Percentiles rank a stretch among this genome's conserved stretches.
Evolutionary conservation across 1,139 yeast genomes (phyloP).

Genomic region (Hemisphaericaspora subhashii): DNA sequence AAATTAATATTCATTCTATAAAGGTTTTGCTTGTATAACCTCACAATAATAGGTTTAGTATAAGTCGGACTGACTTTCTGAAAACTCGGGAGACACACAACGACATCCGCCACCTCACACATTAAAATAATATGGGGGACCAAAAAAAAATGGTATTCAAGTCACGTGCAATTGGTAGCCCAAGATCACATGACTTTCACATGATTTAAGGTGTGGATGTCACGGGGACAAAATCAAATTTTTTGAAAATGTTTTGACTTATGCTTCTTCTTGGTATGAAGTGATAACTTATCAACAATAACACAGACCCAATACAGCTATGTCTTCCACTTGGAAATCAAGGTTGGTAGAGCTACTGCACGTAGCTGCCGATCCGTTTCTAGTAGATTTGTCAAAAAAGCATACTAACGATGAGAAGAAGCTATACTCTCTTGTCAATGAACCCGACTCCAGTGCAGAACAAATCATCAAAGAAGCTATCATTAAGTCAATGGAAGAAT

Average conservation of each 20-base stretch:
- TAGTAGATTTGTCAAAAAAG: constrained; percentile 10
- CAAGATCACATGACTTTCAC: constrained; percentile 2
- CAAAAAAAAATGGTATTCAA: not conserved
- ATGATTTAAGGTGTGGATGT: constrained; percentile 5
- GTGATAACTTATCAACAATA: not conserved
- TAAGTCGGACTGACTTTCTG: no score
- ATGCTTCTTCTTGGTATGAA: no score
- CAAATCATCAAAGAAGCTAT: constrained; percentile 14
- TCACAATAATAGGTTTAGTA: no score
- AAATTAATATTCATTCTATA: constrained; percentile 19
- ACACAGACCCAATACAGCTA: not conserved
- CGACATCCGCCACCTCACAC: constrained; percentile 1
- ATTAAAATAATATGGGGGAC: no score
- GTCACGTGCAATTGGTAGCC: not conserved
- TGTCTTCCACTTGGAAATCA: constrained; percentile 12
- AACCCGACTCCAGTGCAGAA: constrained; percentile 10
- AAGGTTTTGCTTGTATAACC: not conserved
- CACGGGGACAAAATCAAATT: not conserved
- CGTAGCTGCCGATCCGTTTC: constrained; percentile 15
- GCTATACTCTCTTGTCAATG: constrained; percentile 8
- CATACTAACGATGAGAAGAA: constrained; percentile 7
- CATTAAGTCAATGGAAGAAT: constrained; percentile 14
- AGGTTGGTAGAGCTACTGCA: constrained; percentile 16
- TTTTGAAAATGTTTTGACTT: no score
- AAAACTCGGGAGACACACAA: not conserved